These are phyloP conservation scores for Erysimum cheiranthoides DNA, from an alignment of 345 rosid species.

Conservation along the genomic window DNA sequence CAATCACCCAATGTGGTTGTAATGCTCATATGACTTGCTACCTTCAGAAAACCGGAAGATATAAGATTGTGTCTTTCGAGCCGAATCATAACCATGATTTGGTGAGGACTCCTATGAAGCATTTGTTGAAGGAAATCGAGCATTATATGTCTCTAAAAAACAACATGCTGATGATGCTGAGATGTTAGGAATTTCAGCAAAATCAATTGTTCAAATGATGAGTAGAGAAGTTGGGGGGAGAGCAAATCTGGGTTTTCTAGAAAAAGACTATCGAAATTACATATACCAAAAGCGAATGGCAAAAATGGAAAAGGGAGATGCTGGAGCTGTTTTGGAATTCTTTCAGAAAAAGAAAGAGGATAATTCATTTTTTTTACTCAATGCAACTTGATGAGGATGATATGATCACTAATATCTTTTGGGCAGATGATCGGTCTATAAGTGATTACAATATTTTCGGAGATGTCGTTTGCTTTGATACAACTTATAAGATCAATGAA, in stretches of 20 bases:
- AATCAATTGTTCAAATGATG: conserved; percentile 13
- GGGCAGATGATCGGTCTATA: neutral
- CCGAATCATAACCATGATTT: conserved; percentile 20
- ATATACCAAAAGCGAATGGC: neutral
- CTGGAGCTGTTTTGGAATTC: neutral
- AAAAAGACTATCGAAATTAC: conserved; percentile 1
- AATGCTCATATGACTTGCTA: conserved; percentile 25
- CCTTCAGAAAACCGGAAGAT: neutral
- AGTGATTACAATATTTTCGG: neutral
- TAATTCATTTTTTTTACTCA: neutral
- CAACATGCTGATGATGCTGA: conserved; percentile 22
- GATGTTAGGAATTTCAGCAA: conserved; percentile 11
- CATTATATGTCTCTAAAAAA: neutral
- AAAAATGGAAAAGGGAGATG: neutral
- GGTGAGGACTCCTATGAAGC: conserved; percentile 10
- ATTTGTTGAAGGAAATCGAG: neutral
- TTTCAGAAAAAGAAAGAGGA: neutral
- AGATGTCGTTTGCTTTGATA: neutral
- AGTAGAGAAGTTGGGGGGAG: conserved; percentile 3
- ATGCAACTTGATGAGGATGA: neutral
- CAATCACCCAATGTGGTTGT: conserved; percentile 5
- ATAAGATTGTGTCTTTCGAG: neutral
- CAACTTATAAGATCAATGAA: neutral
- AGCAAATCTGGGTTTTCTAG: conserved; percentile 4
- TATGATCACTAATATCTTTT: neutral